Evolutionary conservation across 2,329 filamentous ascomycete genomes (phyloP), one percentile per base, ranked within the genome.

Genomic region (Lecanicillium sp.): DNA sequence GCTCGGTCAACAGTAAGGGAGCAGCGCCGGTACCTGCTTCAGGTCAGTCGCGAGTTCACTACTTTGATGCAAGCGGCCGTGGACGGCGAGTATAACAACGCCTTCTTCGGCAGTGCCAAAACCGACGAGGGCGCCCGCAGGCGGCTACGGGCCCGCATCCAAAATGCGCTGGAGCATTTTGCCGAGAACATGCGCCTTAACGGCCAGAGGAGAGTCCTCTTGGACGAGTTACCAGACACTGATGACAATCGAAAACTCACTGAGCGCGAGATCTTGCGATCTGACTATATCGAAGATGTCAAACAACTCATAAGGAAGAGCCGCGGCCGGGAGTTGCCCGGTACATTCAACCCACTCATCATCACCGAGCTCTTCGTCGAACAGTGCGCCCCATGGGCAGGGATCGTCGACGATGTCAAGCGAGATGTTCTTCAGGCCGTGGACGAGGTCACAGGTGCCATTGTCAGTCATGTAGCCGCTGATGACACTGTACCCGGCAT

Each of bases 311-410:
- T 75, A 13, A 47, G 54, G 32, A 56, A 53, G 20, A 65, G 52
- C 10, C 65, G 65, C 25, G 77, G 74, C 1, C 55, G 66, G 8
- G 77, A 82, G 49, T 55, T 82, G 0, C 71, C 72, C 0, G 73
- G 77, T 0, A 72, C 60, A 0, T 79, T 75, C 53, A 77, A 77
- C 45, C 69, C 76, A 0, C 50, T 74, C 41, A 57, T 81, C 9
- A 65, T 81, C 3, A 58, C 59, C 1, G 68, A 78, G 18, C 54
- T 82, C 0, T 82, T 82, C 47, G 58, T 59, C 22, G 65, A 77
- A 40, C 76, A 81, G 42, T 73, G 67, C 2, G 34, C 44, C 11
- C 66, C 65, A 0, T 81, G 75, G 77, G 54, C 66, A 37, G 27
- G 41, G 0, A 59, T 72, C 34, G 72, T 68, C 2, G 53, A 58